Evolutionary conservation across 805 yeast species (phyloP), one percentile per base, ranked within the genome.

Genomic region (Spathaspora arborariae): DNA sequence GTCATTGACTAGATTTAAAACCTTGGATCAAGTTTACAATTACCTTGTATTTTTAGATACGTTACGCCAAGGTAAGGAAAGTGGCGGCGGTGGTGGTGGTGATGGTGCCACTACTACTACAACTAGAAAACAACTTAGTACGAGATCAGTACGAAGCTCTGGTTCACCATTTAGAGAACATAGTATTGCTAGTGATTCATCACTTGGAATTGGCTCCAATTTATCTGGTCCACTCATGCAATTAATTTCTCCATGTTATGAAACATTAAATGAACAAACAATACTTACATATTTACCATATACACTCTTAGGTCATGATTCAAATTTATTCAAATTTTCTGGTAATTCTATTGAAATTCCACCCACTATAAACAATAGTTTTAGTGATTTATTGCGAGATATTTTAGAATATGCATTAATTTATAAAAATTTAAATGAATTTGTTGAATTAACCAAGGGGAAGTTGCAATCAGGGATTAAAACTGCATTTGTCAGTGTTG

Each of bases 341-440:
- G 50, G 52, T 1, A 47, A 52, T 19, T 39, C 42, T 11, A 48
- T 63, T n/a, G 58, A 53, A 35, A 56, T 86, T 3, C 91, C 94
- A 1, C 50, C 62, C 1, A 69, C 71, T 38, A 62, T 85, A 13
- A 78, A 82, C 20, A 76, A 75, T 49, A 78, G 89, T 5, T 68
- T 78, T 20, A 72, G 83, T 39, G 81, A 82, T 0, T 55, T 81
- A 21, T 60, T 88, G 26, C 79, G 75, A 46, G 61, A 72, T 21
- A 64, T 86, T 1, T 67, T 84, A 36, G 97, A 90, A 60, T 85
- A 89, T 1, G 92, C 88, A 0, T 63, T 90, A 27, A 64, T 89
- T 2, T 88, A 78, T 63, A 74, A 75, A 44, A 61, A 68, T 38
- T 62, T 88, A 30, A 62, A 60, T 4, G 46, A 44, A 13, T 54